A percentile compares a stretch with the other conserved stretches of the same genome.
Conservation (phyloP, 768 basidiomycete species). For the Goffeauzyma gilvescens region DNA sequence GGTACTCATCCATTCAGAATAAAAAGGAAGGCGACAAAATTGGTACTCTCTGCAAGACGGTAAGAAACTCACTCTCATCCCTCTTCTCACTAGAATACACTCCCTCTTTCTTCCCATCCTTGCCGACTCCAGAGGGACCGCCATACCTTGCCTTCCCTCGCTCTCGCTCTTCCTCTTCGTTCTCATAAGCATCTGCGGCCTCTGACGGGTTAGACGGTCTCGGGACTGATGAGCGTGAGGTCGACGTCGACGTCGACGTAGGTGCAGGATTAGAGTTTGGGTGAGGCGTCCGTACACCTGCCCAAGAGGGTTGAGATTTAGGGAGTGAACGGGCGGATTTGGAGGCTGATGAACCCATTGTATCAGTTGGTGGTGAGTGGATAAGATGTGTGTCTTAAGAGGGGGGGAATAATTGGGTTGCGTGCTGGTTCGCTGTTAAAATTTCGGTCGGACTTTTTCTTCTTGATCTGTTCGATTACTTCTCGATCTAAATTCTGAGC, state of each 20-base stretch:
- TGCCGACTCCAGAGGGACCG: slow-evolving; percentile 7
- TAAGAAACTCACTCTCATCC: slow-evolving; percentile 21
- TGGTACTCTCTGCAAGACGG: not conserved
- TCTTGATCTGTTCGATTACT: too few species aligned
- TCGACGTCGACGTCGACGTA: not conserved
- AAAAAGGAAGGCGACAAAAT: not conserved
- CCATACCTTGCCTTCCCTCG: slow-evolving; percentile 6
- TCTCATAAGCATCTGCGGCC: too few species aligned
- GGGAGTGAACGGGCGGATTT: slow-evolving; percentile 25
- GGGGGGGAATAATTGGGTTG: not conserved
- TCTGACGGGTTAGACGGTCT: slow-evolving; percentile 4
- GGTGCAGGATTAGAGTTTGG: slow-evolving; percentile 2
- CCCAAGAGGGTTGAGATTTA: slow-evolving; percentile 15
- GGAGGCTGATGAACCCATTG: slow-evolving; percentile 25
- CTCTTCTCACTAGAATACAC: slow-evolving; percentile 23
- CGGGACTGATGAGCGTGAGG: slow-evolving; percentile 1
- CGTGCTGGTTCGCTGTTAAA: too few species aligned
- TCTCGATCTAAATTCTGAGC: too few species aligned
- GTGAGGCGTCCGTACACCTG: slow-evolving; percentile 17
- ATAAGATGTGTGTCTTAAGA: too few species aligned
- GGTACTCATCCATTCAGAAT: not conserved
- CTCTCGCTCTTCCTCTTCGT: not conserved
- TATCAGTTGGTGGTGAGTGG: too few species aligned
- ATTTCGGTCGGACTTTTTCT: too few species aligned
- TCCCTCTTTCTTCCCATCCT: slow-evolving; percentile 12